Percentiles rank a stretch among this genome's conserved stretches.
Evolutionary conservation across 352 stramenopile genomes (phyloP).

Genomic region (Phytophthora palmivora): DNA sequence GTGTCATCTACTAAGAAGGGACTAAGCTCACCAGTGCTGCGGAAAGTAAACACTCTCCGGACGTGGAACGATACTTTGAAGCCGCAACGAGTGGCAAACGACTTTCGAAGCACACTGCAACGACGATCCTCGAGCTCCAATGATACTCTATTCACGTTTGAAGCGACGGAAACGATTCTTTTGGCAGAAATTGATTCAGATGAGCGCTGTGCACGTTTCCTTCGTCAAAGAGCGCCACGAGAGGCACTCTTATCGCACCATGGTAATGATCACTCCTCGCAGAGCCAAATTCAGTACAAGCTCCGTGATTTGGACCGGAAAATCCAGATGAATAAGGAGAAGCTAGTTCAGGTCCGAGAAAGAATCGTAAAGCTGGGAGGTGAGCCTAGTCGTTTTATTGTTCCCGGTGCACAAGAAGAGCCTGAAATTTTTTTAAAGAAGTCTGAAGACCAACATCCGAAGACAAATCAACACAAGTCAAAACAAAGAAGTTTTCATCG

Average conservation of each 20-base stretch:
- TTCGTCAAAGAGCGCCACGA: conserved; percentile 27
- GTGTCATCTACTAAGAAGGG: conserved; percentile 4
- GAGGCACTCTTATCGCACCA: background rate
- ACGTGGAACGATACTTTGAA: conserved; percentile 21
- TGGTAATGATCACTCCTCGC: conserved; percentile 1
- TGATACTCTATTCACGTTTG: conserved; percentile 34
- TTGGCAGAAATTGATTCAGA: conserved; percentile 50
- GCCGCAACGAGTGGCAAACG: background rate
- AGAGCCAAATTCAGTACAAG: conserved; percentile 37
- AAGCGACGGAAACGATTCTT: conserved; percentile 46
- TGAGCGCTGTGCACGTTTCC: conserved; percentile 39
- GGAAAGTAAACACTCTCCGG: conserved; percentile 3
- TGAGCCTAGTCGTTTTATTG: conserved; percentile 1
- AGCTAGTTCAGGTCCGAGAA: conserved; percentile 38
- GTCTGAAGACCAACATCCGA: background rate
- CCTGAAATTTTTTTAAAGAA: background rate
- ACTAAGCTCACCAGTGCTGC: background rate
- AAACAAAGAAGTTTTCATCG: background rate
- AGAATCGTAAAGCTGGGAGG: conserved; percentile 36
- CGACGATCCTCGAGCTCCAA: conserved; percentile 17
- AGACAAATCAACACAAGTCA: background rate
- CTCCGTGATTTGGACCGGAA: conserved; percentile 36
- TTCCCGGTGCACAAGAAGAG: background rate
- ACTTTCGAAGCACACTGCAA: conserved; percentile 1
- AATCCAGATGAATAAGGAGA: conserved; percentile 53